Evolutionary conservation across 2,329 filamentous ascomycete genomes (phyloP).

Genomic region (Colletotrichum eremochloae): DNA sequence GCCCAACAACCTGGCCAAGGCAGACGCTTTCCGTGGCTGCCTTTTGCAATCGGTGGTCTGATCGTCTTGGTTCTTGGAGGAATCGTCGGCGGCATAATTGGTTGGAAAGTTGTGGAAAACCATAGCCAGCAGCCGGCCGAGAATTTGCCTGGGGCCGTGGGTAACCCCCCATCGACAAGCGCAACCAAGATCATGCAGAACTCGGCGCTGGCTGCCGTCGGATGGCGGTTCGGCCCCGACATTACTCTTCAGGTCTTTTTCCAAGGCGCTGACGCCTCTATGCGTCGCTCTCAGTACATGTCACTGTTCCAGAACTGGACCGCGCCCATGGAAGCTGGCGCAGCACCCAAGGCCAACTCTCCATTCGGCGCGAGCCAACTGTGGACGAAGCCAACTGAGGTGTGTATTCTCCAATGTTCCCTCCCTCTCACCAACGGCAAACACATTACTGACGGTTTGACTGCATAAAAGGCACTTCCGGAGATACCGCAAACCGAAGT

Average conservation of each 20-base stretch:
- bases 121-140: background rate
- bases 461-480: slow-evolving; percentile 9
- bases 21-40: too few relatives aligned
- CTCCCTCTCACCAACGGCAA: background rate
- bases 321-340: slow-evolving; percentile 22
- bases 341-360: slow-evolving; percentile 23
- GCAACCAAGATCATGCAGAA: slow-evolving; percentile 31
- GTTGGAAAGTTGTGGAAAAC: slow-evolving; percentile 31
- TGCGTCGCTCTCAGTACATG: slow-evolving; percentile 28
- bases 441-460: background rate
- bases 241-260: slow-evolving; percentile 30
- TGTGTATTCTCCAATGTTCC: background rate
- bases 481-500: slow-evolving; percentile 28
- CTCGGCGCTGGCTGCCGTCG: slow-evolving; percentile 30
- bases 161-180: slow-evolving; percentile 7
- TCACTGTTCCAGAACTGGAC: slow-evolving; percentile 28
- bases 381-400: slow-evolving; percentile 7
- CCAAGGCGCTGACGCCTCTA: slow-evolving; percentile 16
- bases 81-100: slow-evolving; percentile 30
- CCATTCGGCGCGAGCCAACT: slow-evolving; percentile 27
- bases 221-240: slow-evolving; percentile 32
- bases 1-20: too few relatives aligned
- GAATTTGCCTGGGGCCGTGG: background rate
- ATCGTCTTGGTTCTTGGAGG: slow-evolving; percentile 20
- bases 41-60: background rate